Evolutionary conservation across 2,329 filamentous ascomycete genomes (phyloP).

Genomic region (Chaetomium strumarium): DNA sequence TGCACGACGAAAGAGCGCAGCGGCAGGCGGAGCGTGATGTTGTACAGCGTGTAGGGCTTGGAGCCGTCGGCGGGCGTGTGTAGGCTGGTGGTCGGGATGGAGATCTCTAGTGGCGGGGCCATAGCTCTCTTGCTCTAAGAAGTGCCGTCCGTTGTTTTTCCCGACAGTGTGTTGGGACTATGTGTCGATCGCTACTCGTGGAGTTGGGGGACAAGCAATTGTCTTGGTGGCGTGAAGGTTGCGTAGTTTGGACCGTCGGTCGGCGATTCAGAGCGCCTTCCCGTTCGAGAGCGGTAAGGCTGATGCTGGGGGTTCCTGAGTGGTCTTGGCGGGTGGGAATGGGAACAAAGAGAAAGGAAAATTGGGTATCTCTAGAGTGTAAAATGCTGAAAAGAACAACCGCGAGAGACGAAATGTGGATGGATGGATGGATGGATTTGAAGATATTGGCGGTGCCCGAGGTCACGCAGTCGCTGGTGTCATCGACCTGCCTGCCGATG

Average conservation of each 20-base stretch:
- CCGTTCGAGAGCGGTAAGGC: not conserved
- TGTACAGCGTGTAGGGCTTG: constrained; percentile 72
- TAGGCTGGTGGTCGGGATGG: constrained; percentile 60
- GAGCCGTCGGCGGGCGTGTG: constrained; percentile 42
- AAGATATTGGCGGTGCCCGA: constrained; percentile 5
- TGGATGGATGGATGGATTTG: not conserved
- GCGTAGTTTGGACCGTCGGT: too few relatives aligned
- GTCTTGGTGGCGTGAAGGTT: too few relatives aligned
- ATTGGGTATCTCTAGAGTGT: constrained; percentile 4
- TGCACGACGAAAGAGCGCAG: constrained; percentile 68
- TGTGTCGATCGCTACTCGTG: too few relatives aligned
- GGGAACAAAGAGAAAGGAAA: not conserved
- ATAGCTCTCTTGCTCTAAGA: too few relatives aligned
- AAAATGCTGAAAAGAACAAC: constrained; percentile 3
- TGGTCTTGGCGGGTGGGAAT: too few relatives aligned
- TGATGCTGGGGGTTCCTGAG: too few relatives aligned
- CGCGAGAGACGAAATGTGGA: not conserved
- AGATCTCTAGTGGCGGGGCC: constrained; percentile 61
- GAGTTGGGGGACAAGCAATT: too few relatives aligned
- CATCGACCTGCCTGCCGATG: constrained; percentile 3
- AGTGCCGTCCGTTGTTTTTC: constrained; percentile 7
- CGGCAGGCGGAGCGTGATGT: constrained; percentile 69
- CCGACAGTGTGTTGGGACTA: too few relatives aligned
- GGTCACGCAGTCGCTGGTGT: constrained; percentile 15
- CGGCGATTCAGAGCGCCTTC: not conserved